These are phyloP conservation scores for Malassezia arunalokei DNA, from an alignment of 1,284 basidiomycete species.

Conservation along the genomic window DNA sequence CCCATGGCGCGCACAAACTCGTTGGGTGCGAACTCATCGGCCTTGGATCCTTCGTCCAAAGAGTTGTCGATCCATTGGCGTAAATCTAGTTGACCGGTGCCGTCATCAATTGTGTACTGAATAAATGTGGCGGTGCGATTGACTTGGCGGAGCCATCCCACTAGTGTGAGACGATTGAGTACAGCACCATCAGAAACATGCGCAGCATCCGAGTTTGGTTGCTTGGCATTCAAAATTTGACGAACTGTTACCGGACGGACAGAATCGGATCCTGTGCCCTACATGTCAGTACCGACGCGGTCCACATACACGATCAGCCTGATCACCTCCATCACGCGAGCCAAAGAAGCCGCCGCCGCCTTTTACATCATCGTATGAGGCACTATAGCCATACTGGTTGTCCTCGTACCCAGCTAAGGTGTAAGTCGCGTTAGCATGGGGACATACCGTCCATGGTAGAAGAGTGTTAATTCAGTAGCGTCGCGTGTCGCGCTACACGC, in stretches of 20 bases:
- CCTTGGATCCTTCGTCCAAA: constrained; percentile 49
- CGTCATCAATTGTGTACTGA: constrained; percentile 72
- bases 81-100: constrained; percentile 74
- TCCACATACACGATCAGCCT: constrained; percentile 13
- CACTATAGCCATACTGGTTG: too few species aligned
- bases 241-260: constrained; percentile 74
- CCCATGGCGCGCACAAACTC: constrained; percentile 76
- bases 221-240: constrained; percentile 64
- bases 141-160: constrained; percentile 66
- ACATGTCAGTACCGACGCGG: too few species aligned
- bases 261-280: constrained; percentile 17
- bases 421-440: too few species aligned
- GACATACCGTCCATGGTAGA: constrained; percentile 14
- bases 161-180: constrained; percentile 61
- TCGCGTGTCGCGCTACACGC: constrained; percentile 4
- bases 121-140: constrained; percentile 67
- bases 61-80: constrained; percentile 73
- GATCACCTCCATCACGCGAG: constrained; percentile 14
- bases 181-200: constrained; percentile 72
- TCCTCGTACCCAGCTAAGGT: too few species aligned
- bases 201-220: constrained; percentile 75
- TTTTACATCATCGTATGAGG: not conserved
- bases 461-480: constrained; percentile 1
- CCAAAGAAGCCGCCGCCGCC: constrained; percentile 24
- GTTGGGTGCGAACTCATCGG: constrained; percentile 49